Percentiles rank a stretch among this genome's conserved stretches.
These are phyloP conservation scores for Russula dissimulans DNA, from an alignment of 768 basidiomycete species.

Conservation along the genomic window DNA sequence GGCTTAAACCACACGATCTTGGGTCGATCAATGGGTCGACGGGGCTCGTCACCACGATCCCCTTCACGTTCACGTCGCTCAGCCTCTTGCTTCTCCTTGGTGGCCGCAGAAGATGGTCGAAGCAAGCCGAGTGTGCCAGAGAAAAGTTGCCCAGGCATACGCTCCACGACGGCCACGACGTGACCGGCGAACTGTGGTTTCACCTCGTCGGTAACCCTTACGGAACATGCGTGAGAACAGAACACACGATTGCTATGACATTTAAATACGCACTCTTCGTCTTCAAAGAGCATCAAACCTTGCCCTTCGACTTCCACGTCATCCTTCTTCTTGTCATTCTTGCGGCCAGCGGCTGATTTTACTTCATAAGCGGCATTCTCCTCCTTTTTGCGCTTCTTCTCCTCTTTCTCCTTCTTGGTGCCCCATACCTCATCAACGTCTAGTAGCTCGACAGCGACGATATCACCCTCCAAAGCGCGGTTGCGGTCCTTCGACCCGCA, in stretches of 20 bases:
- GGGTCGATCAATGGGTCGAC: conserved; percentile 79
- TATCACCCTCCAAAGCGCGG: conserved; percentile 95
- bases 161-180: conserved; percentile 98
- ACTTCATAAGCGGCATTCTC: conserved; percentile 94
- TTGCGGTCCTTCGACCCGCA: conserved; percentile 99
- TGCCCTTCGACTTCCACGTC: conserved; percentile 99
- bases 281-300: conserved; percentile 92
- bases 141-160: conserved; percentile 98
- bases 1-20: conserved; percentile 99
- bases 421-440: conserved; percentile 98
- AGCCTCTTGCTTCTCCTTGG: conserved; percentile 97
- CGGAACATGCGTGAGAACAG: conserved; percentile 17
- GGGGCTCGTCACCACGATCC: conserved; percentile 76
- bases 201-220: conserved; percentile 90
- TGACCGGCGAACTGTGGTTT: conserved; percentile 99
- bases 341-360: conserved; percentile 62
- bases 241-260: not conserved
- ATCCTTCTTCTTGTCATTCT: conserved; percentile 99
- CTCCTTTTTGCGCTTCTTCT: conserved; percentile 99
- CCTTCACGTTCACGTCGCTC: conserved; percentile 97
- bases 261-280: conserved; percentile 67
- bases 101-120: conserved; percentile 92
- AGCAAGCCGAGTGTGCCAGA: conserved; percentile 93
- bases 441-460: conserved; percentile 93
- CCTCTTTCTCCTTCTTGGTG: conserved; percentile 99